phyloP scores from a whole-genome alignment of 1,284 basidiomycete species.

The Mycosarcoma maydis region DNA sequence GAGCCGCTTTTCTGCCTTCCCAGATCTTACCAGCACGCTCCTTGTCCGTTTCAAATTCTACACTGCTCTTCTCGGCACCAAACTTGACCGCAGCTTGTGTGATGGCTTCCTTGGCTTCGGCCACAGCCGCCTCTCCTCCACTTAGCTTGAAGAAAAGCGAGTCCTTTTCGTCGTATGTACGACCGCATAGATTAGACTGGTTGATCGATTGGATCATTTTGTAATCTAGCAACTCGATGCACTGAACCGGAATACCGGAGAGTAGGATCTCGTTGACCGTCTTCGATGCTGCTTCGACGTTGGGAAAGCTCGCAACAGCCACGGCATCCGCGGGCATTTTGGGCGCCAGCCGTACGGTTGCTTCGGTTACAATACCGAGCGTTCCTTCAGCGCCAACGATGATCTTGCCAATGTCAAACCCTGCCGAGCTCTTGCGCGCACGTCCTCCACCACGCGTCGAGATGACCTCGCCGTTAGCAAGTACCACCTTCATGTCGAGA shows the following conservation, averaged over 20 bases:
- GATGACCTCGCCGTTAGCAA: slow-evolving; percentile 90
- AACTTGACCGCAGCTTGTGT: slow-evolving; percentile 30
- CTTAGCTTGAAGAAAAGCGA: slow-evolving; percentile 56
- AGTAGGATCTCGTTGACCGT: slow-evolving; percentile 76
- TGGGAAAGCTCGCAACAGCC: slow-evolving; percentile 70
- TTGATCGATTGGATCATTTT: slow-evolving; percentile 65
- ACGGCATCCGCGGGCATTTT: slow-evolving; percentile 75
- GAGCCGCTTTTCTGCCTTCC: slow-evolving; percentile 84
- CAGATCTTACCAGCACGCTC: slow-evolving; percentile 81
- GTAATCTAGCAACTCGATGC: slow-evolving; percentile 59
- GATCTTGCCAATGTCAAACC: slow-evolving; percentile 87
- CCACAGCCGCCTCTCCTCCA: slow-evolving; percentile 38
- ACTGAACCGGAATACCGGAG: slow-evolving; percentile 72
- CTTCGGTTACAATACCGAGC: slow-evolving; percentile 89
- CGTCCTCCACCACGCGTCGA: slow-evolving; percentile 77
- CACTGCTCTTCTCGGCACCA: slow-evolving; percentile 27
- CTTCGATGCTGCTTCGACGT: slow-evolving; percentile 73
- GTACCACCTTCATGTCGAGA: slow-evolving; percentile 70
- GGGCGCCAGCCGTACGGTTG: slow-evolving; percentile 82
- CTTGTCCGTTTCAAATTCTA: slow-evolving; percentile 74
- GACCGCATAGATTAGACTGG: slow-evolving; percentile 65
- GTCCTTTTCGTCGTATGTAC: slow-evolving; percentile 43
- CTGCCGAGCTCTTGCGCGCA: slow-evolving; percentile 86
- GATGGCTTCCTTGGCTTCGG: slow-evolving; percentile 63
- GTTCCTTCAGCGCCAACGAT: slow-evolving; percentile 96